These are phyloP conservation scores for Saksenaea oblongispora DNA, from an alignment of 371 early-diverging fungal species.

Conservation along the genomic window DNA sequence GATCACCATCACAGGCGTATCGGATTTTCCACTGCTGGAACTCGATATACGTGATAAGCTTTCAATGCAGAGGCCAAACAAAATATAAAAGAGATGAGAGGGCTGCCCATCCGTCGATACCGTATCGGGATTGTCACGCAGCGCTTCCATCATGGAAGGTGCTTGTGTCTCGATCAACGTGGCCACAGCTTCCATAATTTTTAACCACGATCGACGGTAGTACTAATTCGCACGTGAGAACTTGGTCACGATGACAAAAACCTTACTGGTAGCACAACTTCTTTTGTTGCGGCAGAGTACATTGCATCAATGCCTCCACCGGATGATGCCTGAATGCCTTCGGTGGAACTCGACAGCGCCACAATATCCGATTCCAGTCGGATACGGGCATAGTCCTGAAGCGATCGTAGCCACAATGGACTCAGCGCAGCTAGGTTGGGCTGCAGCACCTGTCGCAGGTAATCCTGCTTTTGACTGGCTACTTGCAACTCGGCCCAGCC, in stretches of 20 bases:
- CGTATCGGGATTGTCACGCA: slow-evolving; percentile 38
- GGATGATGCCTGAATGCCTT: slow-evolving; percentile 45
- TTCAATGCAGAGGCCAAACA: slow-evolving; percentile 71
- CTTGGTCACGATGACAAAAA: slow-evolving; percentile 11
- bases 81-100: slow-evolving; percentile 53
- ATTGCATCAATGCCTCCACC: slow-evolving; percentile 49
- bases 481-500: slow-evolving; percentile 85
- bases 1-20: slow-evolving; percentile 34
- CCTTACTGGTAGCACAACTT: slow-evolving; percentile 63
- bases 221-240: slow-evolving; percentile 25
- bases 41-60: slow-evolving; percentile 52
- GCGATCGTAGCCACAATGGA: slow-evolving; percentile 58
- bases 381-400: slow-evolving; percentile 62
- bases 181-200: slow-evolving; percentile 59
- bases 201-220: slow-evolving; percentile 57
- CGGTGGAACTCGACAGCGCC: slow-evolving; percentile 43
- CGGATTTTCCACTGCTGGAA: slow-evolving; percentile 34
- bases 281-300: slow-evolving; percentile 53
- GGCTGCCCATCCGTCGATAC: slow-evolving; percentile 28
- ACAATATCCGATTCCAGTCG: slow-evolving; percentile 58
- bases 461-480: slow-evolving; percentile 58
- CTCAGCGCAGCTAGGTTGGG: slow-evolving; percentile 63
- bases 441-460: slow-evolving; percentile 62
- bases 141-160: slow-evolving; percentile 46
- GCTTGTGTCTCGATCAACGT: slow-evolving; percentile 44